phyloP scores from a whole-genome alignment of 345 rosid species.

The Eucalyptus polybractea region DNA sequence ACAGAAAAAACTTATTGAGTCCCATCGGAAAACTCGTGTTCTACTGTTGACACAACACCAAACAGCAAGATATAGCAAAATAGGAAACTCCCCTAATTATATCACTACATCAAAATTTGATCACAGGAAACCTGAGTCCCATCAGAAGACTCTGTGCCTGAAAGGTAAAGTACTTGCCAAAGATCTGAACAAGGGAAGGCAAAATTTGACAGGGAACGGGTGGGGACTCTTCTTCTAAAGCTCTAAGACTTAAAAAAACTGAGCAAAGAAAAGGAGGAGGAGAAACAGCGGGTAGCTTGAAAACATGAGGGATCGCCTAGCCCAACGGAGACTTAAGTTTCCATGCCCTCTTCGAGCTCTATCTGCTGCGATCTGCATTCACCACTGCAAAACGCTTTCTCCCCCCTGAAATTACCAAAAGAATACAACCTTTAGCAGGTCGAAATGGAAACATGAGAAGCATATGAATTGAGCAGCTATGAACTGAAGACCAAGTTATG shows the following conservation, averaged over 20 bases:
- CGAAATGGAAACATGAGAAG: background rate
- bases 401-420: constrained; percentile 43
- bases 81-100: background rate
- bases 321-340: background rate
- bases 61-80: background rate
- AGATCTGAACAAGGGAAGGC: background rate
- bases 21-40: background rate
- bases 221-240: background rate
- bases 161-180: background rate
- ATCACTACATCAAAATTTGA: background rate
- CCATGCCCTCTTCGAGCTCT: constrained; percentile 32
- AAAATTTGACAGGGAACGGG: background rate
- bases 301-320: background rate
- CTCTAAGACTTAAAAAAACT: background rate
- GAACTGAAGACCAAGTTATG: background rate
- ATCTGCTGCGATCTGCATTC: constrained; percentile 76
- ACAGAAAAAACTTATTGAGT: background rate
- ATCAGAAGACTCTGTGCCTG: background rate
- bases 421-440: background rate
- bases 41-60: background rate
- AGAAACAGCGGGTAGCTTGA: background rate
- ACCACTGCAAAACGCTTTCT: constrained; percentile 83
- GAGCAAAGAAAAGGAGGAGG: background rate
- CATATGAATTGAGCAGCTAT: background rate
- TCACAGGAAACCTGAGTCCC: background rate